Conservation (phyloP, 2,329 filamentous ascomycete species). For the Colletotrichum tropicale region DNA sequence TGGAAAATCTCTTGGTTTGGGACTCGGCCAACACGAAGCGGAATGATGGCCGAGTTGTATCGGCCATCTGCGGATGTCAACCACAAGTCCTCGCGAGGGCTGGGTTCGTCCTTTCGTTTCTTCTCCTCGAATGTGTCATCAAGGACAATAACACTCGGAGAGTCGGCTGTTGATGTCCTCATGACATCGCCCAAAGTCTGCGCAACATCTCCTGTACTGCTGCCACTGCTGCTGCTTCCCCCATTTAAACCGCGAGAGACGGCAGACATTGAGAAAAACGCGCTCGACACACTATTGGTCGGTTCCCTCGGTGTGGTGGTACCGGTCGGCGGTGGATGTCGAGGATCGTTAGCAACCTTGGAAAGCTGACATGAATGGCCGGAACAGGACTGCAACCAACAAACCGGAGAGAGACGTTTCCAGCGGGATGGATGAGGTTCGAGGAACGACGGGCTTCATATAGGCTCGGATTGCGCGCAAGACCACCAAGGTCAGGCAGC, state of each 20-base stretch:
- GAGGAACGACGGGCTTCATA: slow-evolving; percentile 10
- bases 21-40: slow-evolving; percentile 45
- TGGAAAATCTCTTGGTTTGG: slow-evolving; percentile 50
- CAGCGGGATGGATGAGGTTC: not conserved
- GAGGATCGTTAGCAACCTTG: not conserved
- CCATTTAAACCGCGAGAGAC: not conserved
- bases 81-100: slow-evolving; percentile 52
- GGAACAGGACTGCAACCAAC: not conserved
- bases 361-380: not conserved
- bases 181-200: slow-evolving; percentile 43
- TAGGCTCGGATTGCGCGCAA: slow-evolving; percentile 3
- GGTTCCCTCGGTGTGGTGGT: not conserved
- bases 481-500: slow-evolving; percentile 18
- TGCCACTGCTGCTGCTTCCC: not conserved
- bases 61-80: slow-evolving; percentile 53
- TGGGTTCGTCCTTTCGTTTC: slow-evolving; percentile 34
- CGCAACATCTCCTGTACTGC: not conserved
- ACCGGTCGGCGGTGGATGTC: not conserved
- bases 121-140: slow-evolving; percentile 35
- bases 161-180: slow-evolving; percentile 39
- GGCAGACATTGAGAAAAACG: slow-evolving; percentile 3
- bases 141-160: slow-evolving; percentile 43
- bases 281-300: not conserved
- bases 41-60: slow-evolving; percentile 49
- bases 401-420: not conserved